These are phyloP conservation scores for Citrullus colocynthis DNA, from an alignment of 306 rosid genomes.

Conservation along the genomic window DNA sequence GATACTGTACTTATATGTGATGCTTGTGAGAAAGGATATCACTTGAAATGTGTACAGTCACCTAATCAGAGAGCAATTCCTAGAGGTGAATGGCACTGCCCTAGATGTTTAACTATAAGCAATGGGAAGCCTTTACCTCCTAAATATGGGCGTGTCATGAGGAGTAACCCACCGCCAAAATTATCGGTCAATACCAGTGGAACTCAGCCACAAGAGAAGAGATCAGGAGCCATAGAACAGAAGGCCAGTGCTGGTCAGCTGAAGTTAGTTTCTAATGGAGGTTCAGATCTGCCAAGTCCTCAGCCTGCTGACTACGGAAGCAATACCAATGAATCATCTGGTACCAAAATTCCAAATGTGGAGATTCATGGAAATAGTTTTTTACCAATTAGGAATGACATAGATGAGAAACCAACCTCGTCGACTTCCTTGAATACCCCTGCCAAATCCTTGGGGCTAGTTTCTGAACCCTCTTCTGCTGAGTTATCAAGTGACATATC, in stretches of 20 bases:
- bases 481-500: constrained; percentile 29
- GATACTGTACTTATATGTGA: constrained; percentile 85
- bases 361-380: constrained; percentile 24
- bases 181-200: constrained; percentile 36
- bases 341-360: constrained; percentile 17
- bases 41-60: constrained; percentile 65
- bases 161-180: constrained; percentile 61
- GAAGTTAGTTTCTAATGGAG: constrained; percentile 33
- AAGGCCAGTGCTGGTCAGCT: constrained; percentile 40
- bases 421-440: constrained; percentile 25
- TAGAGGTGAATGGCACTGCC: constrained; percentile 95
- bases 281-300: constrained; percentile 28
- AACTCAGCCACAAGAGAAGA: constrained; percentile 49
- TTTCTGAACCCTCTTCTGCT: constrained; percentile 23
- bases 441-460: constrained; percentile 21
- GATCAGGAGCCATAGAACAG: constrained; percentile 36
- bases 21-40: constrained; percentile 95
- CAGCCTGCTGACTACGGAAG: constrained; percentile 19
- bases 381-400: constrained; percentile 25
- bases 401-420: constrained; percentile 25
- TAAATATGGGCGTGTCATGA: constrained; percentile 98
- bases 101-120: constrained; percentile 65
- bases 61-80: constrained; percentile 72
- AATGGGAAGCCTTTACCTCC: constrained; percentile 96
- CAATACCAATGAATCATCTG: constrained; percentile 25